These are phyloP conservation scores for Nakazawaea sp. DNA, from an alignment of 805 yeast species.

Conservation along the genomic window DNA sequence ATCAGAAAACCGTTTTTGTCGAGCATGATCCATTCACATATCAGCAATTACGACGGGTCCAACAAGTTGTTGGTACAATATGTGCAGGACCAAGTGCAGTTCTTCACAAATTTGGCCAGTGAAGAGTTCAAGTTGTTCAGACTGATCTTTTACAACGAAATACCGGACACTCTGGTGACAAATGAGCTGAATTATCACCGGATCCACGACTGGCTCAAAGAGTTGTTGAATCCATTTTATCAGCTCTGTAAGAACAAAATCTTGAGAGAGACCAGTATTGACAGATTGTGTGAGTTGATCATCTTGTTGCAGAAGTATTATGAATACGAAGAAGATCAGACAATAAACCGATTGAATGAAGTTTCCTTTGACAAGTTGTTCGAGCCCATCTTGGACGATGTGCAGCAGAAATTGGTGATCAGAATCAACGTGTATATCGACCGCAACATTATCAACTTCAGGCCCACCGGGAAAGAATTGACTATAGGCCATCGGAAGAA, in stretches of 20 bases:
- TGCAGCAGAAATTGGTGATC: constrained; percentile 76
- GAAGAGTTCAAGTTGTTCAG: constrained; percentile 58
- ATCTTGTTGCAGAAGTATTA: constrained; percentile 61
- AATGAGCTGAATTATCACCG: constrained; percentile 21
- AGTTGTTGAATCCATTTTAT: constrained; percentile 70
- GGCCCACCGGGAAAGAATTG: constrained; percentile 63
- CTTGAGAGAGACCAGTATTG: constrained; percentile 63
- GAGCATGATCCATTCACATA: constrained; percentile 24
- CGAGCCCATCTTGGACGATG: constrained; percentile 65
- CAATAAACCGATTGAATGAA: constrained; percentile 14
- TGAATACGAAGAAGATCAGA: constrained; percentile 48
- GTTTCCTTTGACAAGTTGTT: constrained; percentile 54
- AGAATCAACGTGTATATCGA: constrained; percentile 71
- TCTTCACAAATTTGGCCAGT: constrained; percentile 49
- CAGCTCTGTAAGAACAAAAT: constrained; percentile 61
- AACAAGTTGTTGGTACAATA: constrained; percentile 42
- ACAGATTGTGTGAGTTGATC: constrained; percentile 67
- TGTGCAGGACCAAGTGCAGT: constrained; percentile 56
- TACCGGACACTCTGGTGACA: too few species aligned
- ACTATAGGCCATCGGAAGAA: constrained; percentile 41
- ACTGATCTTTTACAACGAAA: constrained; percentile 37
- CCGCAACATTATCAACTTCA: constrained; percentile 57
- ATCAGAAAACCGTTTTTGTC: constrained; percentile 45
- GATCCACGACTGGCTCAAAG: constrained; percentile 54
- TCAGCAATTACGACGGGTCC: constrained; percentile 16